phyloP scores from a whole-genome alignment of 2,329 filamentous ascomycete genomes.

The Sclerotinia trifoliorum region DNA sequence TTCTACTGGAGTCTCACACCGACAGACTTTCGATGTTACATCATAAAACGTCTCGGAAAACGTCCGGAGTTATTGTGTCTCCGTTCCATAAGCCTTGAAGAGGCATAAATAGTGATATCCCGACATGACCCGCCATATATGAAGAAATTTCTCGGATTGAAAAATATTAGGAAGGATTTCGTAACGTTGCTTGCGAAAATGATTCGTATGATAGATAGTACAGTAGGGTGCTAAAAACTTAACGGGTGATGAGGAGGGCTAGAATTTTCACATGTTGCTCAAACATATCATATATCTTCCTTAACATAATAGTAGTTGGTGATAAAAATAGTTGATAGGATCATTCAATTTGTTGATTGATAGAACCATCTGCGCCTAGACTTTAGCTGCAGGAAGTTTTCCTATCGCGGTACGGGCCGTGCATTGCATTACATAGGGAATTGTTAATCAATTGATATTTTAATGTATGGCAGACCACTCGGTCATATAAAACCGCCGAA shows the following conservation, averaged over 20 bases:
- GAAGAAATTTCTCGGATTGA: neutral
- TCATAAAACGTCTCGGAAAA: neutral
- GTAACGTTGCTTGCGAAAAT: slow-evolving; percentile 17
- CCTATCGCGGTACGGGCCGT: slow-evolving; percentile 20
- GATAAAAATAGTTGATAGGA: slow-evolving; percentile 3
- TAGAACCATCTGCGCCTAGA: slow-evolving; percentile 1
- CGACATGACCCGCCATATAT: neutral
- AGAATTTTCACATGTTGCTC: neutral
- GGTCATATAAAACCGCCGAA: slow-evolving; percentile 19
- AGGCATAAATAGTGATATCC: neutral
- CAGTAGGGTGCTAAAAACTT: neutral
- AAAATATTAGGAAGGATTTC: neutral
- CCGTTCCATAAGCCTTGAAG: slow-evolving; percentile 11
- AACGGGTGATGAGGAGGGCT: slow-evolving; percentile 6
- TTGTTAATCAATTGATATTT: slow-evolving; percentile 15
- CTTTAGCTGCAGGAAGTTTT: slow-evolving; percentile 16
- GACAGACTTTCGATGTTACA: slow-evolving; percentile 3
- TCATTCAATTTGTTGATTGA: neutral
- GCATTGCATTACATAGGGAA: slow-evolving; percentile 14
- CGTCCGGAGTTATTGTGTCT: neutral
- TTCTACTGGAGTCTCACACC: slow-evolving; percentile 7
- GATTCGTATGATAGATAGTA: slow-evolving; percentile 4
- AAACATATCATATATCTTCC: neutral
- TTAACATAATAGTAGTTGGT: slow-evolving; percentile 6
- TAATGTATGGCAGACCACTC: slow-evolving; percentile 18